Conservation (phyloP, 371 early-diverging fungal genomes). For the Enteropsectra breve region DNA sequence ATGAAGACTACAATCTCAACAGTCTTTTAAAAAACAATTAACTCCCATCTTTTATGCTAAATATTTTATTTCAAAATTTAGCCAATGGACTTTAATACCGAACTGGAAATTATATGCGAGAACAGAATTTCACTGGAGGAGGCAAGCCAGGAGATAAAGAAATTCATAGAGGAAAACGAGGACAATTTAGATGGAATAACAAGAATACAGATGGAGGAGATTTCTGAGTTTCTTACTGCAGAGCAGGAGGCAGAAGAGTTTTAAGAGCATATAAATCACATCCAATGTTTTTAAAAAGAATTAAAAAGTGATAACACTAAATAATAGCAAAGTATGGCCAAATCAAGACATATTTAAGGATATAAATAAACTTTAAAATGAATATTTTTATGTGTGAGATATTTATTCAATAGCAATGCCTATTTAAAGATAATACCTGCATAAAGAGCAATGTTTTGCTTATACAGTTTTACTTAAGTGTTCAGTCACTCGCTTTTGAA, state of each 20-base stretch:
- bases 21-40: too few relatives aligned
- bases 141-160: constrained; percentile 1
- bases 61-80: too few relatives aligned
- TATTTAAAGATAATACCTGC: background rate
- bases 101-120: too few relatives aligned
- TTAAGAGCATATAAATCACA: too few relatives aligned
- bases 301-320: background rate
- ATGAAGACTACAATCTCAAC: too few relatives aligned
- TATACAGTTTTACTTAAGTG: background rate
- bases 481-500: constrained; percentile 15
- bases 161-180: constrained; percentile 1
- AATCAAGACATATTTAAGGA: background rate
- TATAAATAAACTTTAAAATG: background rate
- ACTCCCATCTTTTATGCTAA: too few relatives aligned
- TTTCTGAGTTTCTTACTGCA: too few relatives aligned
- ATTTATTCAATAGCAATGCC: background rate
- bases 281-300: constrained; percentile 1
- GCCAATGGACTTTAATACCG: too few relatives aligned
- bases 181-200: constrained; percentile 6
- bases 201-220: constrained; percentile 12
- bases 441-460: background rate
- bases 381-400: background rate
- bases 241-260: too few relatives aligned
- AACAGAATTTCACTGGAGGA: background rate
- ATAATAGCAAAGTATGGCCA: background rate